phyloP scores from a whole-genome alignment of 768 basidiomycete species.

The Tulasnella sp. region DNA sequence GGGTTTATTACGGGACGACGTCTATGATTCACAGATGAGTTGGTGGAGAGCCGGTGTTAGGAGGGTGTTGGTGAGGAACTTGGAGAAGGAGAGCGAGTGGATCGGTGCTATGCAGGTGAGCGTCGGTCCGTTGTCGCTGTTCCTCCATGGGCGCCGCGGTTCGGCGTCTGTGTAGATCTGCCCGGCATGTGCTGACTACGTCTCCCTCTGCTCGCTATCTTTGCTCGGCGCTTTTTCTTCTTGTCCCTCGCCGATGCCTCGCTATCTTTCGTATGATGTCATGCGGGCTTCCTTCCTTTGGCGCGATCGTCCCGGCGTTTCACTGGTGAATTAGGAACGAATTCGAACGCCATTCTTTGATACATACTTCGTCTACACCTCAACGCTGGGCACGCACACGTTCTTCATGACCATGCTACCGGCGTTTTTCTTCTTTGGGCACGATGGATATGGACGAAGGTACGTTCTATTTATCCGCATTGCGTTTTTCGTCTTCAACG shows the following conservation, averaged over 20 bases:
- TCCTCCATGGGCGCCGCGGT: background rate
- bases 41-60: constrained; percentile 61
- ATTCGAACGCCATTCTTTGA: constrained; percentile 65
- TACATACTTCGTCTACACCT: constrained; percentile 75
- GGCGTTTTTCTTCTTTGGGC: constrained; percentile 81
- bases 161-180: too few relatives aligned
- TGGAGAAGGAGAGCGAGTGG: constrained; percentile 51
- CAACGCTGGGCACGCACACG: constrained; percentile 73
- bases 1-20: constrained; percentile 27
- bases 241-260: too few relatives aligned
- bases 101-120: constrained; percentile 62
- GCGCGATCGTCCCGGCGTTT: constrained; percentile 19
- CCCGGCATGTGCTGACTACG: too few relatives aligned
- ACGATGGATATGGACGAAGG: constrained; percentile 62
- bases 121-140: background rate
- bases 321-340: constrained; percentile 32
- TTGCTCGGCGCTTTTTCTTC: too few relatives aligned
- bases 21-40: constrained; percentile 57
- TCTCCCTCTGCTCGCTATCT: too few relatives aligned
- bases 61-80: constrained; percentile 42
- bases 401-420: constrained; percentile 93
- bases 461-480: constrained; percentile 33
- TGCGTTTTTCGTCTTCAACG: background rate
- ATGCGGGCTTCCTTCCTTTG: background rate
- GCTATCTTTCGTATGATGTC: too few relatives aligned